Percentiles rank a stretch among this genome's conserved stretches.
Conservation (phyloP, 1,284 basidiomycete genomes). For the Puccinia novopanici region DNA sequence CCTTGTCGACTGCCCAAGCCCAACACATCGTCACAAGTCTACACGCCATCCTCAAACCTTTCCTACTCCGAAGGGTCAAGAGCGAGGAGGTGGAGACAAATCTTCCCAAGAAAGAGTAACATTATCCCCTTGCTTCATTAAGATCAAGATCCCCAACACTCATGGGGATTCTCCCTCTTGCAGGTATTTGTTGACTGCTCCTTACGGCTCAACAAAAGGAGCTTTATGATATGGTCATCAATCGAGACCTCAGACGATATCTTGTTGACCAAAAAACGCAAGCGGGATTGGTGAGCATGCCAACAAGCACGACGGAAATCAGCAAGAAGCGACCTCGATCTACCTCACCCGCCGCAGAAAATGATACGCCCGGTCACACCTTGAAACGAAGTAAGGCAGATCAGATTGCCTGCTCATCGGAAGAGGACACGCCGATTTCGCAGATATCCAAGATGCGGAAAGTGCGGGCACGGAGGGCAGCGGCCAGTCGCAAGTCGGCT, state of each 20-base stretch:
- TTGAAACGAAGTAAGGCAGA: constrained; percentile 20
- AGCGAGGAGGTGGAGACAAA: constrained; percentile 82
- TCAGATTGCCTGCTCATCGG: not conserved
- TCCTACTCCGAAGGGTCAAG: constrained; percentile 88
- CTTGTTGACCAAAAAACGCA: constrained; percentile 54
- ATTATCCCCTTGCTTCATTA: constrained; percentile 21
- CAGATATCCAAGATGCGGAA: not conserved
- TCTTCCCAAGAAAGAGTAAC: constrained; percentile 76
- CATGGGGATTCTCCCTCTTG: not conserved
- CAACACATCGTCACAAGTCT: constrained; percentile 74
- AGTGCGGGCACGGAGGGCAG: constrained; percentile 10
- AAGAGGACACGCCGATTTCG: constrained; percentile 31
- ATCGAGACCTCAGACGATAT: constrained; percentile 55
- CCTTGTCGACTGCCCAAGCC: constrained; percentile 67
- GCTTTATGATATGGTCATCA: constrained; percentile 70
- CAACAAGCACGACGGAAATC: not conserved
- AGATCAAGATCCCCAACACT: not conserved
- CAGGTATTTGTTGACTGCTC: constrained; percentile 78
- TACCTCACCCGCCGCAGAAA: not conserved
- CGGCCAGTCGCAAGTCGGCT: not conserved
- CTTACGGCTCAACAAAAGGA: constrained; percentile 77
- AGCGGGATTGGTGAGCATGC: constrained; percentile 17
- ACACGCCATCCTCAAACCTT: constrained; percentile 89
- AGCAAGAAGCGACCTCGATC: constrained; percentile 10
- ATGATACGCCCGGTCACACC: not conserved